These are phyloP conservation scores for Mediolabrus comicus DNA, from an alignment of 108 stramenopile genomes.

Conservation along the genomic window DNA sequence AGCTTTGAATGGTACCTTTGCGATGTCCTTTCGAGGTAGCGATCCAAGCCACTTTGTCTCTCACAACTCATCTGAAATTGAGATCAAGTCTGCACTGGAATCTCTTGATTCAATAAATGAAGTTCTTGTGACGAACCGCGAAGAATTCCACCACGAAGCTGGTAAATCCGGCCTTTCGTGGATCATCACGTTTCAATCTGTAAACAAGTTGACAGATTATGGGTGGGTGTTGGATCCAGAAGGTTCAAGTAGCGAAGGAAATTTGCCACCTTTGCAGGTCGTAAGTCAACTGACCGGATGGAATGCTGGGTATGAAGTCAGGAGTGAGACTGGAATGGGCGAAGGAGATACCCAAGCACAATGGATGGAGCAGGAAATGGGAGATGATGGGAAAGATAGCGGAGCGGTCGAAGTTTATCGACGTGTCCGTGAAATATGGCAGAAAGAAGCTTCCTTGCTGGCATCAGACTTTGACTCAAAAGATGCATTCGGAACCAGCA, in stretches of 20 bases:
- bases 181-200: constrained; percentile 47
- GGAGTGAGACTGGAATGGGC: constrained; percentile 41
- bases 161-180: constrained; percentile 41
- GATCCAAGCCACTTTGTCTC: constrained; percentile 25
- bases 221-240: constrained; percentile 49
- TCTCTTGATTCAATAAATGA: constrained; percentile 47
- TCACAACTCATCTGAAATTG: constrained; percentile 38
- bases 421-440: constrained; percentile 43
- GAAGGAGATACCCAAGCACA: constrained; percentile 43
- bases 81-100: constrained; percentile 42
- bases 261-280: constrained; percentile 51
- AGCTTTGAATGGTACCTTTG: constrained; percentile 48
- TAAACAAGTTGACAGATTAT: constrained; percentile 44
- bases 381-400: constrained; percentile 50
- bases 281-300: constrained; percentile 52
- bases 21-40: constrained; percentile 41
- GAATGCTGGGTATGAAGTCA: constrained; percentile 36
- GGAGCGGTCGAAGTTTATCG: constrained; percentile 57
- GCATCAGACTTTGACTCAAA: constrained; percentile 55
- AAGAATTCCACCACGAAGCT: constrained; percentile 6
- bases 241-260: constrained; percentile 40
- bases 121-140: constrained; percentile 33
- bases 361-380: constrained; percentile 64
- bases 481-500: constrained; percentile 57
- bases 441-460: constrained; percentile 36